Evolutionary conservation across 2,329 filamentous ascomycete genomes (phyloP), one percentile per base, ranked within the genome.

Genomic region (Aspergillus sp.): DNA sequence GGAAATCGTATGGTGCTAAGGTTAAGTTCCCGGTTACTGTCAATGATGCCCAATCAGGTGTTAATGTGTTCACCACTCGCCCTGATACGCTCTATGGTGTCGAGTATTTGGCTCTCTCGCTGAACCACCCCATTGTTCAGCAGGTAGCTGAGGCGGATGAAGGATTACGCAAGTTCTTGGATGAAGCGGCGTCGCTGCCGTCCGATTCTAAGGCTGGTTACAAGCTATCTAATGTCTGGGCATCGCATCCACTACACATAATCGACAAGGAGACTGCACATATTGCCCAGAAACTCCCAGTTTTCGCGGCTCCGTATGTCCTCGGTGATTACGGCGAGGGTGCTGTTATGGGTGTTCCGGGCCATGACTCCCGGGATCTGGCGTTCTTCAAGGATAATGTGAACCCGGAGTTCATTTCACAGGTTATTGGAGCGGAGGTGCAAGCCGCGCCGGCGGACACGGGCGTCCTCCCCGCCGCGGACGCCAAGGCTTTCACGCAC

Each of bases 291-390:
- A 49, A 78, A 6, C 58, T 94, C 4, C 88, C 89, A 1, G 76
- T 95, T 4, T 95, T 85, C 60, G 85, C 88, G 19, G 88, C 90
- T 7, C 84, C 88, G 0, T 95, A 95, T 61, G 90, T 95, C 9
- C 74, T 94, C 4, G 85, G 85, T 22, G 86, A 90, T 60, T 93
- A 94, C 57, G 88, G 89, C 13, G 86, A 90, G 55, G 89, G 89
- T 1, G 89, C 89, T 7, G 85, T 95, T 2, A 95, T 95, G 89
- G 90, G 90, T 39, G 90, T 95, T 6, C 90, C 90, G 0, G 90
- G 84, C 2, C 90, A 95, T 61, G 90, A 95, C 65, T 63, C 76
- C 4, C 79, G 88, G 45, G 90, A 95, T 58, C 76, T 86, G 66
- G 79, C 80, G 1, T 95, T 95, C 64, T 95, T 88, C 85, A 82